phyloP scores from a whole-genome alignment of 257 asterid genomes.

The Buddleja alternifolia region DNA sequence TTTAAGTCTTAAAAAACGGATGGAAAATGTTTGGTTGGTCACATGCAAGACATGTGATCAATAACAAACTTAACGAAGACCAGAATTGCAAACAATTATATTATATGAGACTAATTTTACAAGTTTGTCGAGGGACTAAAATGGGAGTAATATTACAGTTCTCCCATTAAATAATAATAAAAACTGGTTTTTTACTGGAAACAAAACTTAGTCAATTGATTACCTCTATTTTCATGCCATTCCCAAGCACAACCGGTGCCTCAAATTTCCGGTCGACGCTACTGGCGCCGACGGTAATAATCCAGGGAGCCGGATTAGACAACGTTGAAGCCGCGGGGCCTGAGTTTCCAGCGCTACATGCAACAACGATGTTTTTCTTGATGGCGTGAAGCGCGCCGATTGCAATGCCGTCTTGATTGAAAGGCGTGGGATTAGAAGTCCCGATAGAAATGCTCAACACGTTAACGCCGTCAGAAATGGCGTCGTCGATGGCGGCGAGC shows the following conservation, averaged over 20 bases:
- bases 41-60: too few species aligned
- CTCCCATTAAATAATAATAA: too few species aligned
- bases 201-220: too few species aligned
- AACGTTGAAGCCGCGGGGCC: constrained; percentile 67
- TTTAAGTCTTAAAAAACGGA: too few species aligned
- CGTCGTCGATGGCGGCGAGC: constrained; percentile 92
- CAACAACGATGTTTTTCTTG: constrained; percentile 66
- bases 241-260: constrained; percentile 63
- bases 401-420: constrained; percentile 57
- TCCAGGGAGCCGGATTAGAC: constrained; percentile 88
- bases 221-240: constrained; percentile 62
- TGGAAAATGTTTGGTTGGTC: too few species aligned
- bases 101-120: too few species aligned
- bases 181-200: too few species aligned
- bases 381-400: constrained; percentile 79
- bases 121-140: too few species aligned
- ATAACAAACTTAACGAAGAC: too few species aligned
- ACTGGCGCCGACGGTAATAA: constrained; percentile 90
- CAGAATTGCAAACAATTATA: too few species aligned
- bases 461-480: constrained; percentile 85
- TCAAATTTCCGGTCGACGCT: constrained; percentile 69
- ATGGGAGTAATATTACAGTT: too few species aligned
- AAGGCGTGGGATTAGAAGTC: constrained; percentile 43
- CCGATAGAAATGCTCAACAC: constrained; percentile 83
- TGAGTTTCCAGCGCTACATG: constrained; percentile 83